Evolutionary conservation across 176 grass and related monocot genomes (phyloP).

Genomic region (Aegilops speltoides): DNA sequence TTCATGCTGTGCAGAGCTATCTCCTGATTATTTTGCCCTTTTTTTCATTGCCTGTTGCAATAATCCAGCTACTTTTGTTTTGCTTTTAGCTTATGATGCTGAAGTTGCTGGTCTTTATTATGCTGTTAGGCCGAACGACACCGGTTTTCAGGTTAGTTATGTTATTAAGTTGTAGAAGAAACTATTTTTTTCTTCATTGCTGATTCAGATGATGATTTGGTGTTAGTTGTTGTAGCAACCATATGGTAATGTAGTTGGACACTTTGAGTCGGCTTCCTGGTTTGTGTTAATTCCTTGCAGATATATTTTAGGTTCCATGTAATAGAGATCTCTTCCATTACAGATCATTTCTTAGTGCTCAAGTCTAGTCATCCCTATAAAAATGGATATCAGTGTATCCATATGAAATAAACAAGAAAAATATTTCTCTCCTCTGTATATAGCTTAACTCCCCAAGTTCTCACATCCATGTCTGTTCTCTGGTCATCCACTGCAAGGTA

Average conservation of each 20-base stretch:
- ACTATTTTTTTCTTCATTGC: neutral
- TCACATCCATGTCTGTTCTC: neutral
- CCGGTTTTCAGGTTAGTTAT: conserved; percentile 81
- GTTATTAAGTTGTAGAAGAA: neutral
- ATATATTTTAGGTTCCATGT: neutral
- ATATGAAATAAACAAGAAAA: conserved; percentile 1
- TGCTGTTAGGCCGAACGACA: conserved; percentile 47
- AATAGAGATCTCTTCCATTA: neutral
- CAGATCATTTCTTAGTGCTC: neutral
- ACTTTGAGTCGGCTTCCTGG: conserved; percentile 2
- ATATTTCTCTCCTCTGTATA: neutral
- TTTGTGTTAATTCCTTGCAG: neutral
- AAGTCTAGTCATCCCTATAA: neutral
- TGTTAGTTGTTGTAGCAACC: conserved; percentile 6
- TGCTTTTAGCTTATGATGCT: conserved; percentile 89
- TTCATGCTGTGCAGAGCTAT: neutral
- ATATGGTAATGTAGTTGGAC: neutral
- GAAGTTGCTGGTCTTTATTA: conserved; percentile 95
- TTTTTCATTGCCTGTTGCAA: neutral
- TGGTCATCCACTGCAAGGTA: neutral
- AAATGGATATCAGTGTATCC: neutral
- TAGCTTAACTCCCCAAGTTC: neutral
- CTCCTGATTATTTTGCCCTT: neutral
- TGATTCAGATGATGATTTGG: conserved; percentile 16
- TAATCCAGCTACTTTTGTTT: conserved; percentile 26